phyloP scores from a whole-genome alignment of 257 asterid genomes.

The Fraxinus quadrangulata region DNA sequence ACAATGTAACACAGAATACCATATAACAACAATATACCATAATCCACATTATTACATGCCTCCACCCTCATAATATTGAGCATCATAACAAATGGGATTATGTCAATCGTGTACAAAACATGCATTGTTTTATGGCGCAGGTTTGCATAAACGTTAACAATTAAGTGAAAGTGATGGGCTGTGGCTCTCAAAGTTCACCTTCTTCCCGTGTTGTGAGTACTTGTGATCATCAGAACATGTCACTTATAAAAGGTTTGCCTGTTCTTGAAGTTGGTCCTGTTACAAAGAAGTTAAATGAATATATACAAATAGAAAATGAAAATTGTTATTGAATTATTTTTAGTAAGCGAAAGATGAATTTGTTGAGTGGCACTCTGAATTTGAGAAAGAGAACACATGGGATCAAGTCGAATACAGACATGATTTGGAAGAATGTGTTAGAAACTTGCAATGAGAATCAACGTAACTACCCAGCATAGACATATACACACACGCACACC shows the following conservation, averaged over 20 bases:
- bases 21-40: too few relatives aligned
- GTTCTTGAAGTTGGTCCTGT: conserved; percentile 95
- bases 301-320: not conserved
- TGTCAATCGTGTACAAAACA: not conserved
- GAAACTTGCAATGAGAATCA: not conserved
- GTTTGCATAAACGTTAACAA: not conserved
- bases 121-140: not conserved
- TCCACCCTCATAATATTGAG: not conserved
- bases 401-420: not conserved
- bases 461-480: not conserved
- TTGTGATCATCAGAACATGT: conserved; percentile 18
- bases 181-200: not conserved
- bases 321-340: too few relatives aligned
- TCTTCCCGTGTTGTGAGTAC: not conserved
- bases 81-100: too few relatives aligned
- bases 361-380: not conserved
- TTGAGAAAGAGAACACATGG: not conserved
- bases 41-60: not conserved
- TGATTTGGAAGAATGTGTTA: not conserved
- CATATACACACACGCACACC: too few relatives aligned
- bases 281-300: conserved; percentile 22
- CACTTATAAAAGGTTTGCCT: conserved; percentile 51
- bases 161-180: not conserved
- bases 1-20: too few relatives aligned
- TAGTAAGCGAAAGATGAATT: not conserved